Evolutionary conservation across 2,329 filamentous ascomycete species (phyloP).

Genomic region (Monosporascus sp.): DNA sequence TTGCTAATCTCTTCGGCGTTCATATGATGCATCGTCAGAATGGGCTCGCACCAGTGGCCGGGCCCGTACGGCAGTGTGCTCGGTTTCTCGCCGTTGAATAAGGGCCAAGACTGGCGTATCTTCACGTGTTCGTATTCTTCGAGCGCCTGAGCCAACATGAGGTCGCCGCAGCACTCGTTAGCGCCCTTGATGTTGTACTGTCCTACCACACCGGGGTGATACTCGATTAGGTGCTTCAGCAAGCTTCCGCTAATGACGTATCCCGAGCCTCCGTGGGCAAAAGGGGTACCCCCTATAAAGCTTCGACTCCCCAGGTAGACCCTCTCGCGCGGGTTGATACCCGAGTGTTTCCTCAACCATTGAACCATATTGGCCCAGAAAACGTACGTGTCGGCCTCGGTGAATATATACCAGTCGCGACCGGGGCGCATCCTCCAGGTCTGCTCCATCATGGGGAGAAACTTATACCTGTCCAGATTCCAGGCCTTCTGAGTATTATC

Average conservation of each 20-base stretch:
- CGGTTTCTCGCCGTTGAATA: conserved; percentile 54
- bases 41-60: conserved; percentile 51
- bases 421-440: conserved; percentile 49
- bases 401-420: conserved; percentile 55
- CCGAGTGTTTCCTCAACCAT: conserved; percentile 39
- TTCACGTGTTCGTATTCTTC: conserved; percentile 38
- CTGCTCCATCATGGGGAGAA: conserved; percentile 53
- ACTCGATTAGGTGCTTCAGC: conserved; percentile 41
- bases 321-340: conserved; percentile 37
- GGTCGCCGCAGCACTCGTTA: conserved; percentile 47
- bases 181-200: conserved; percentile 42
- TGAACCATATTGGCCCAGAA: conserved; percentile 49
- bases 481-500: conserved; percentile 35
- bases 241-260: conserved; percentile 50
- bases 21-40: conserved; percentile 55
- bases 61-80: conserved; percentile 43
- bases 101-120: conserved; percentile 42
- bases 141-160: conserved; percentile 44
- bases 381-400: conserved; percentile 55
- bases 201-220: conserved; percentile 37
- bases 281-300: conserved; percentile 39
- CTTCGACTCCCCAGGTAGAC: conserved; percentile 49
- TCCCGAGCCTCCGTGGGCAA: conserved; percentile 56
- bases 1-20: conserved; percentile 45
- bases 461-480: conserved; percentile 59